These are phyloP conservation scores for Pterocarpus macrocarpus DNA, from an alignment of 306 rosid species.

Conservation along the genomic window DNA sequence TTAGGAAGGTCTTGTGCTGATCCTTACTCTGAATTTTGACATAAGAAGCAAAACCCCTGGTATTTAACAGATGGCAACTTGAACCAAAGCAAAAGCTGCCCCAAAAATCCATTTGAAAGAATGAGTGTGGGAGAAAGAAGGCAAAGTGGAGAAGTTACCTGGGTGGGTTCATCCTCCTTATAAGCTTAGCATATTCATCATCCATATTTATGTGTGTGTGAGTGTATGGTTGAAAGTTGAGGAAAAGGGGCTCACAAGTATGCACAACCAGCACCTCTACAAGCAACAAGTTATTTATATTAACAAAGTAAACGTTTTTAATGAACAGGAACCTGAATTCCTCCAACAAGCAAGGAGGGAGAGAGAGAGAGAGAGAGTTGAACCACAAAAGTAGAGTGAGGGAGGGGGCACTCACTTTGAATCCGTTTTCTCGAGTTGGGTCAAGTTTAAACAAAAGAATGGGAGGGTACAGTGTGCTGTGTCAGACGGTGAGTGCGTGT, in stretches of 20 bases:
- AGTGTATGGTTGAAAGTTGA: conserved; percentile 3
- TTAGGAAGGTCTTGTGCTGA: neutral
- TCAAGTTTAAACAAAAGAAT: conserved; percentile 8
- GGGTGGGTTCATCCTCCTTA: conserved; percentile 60
- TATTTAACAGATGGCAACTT: too few relatives aligned
- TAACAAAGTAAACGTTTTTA: neutral
- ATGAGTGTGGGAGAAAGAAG: too few relatives aligned
- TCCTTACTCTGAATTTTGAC: neutral
- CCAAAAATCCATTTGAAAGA: too few relatives aligned
- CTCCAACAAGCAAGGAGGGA: conserved; percentile 47
- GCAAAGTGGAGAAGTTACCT: conserved; percentile 34
- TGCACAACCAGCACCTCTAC: neutral
- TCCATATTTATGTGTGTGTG: conserved; percentile 43
- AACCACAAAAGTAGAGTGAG: conserved; percentile 27
- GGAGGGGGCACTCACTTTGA: conserved; percentile 28
- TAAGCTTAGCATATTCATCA: conserved; percentile 61
- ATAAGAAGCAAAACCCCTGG: neutral
- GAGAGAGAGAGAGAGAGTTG: conserved; percentile 5
- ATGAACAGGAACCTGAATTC: neutral
- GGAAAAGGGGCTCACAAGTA: neutral
- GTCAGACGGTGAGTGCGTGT: neutral
- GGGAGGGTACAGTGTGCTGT: neutral
- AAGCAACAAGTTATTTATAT: neutral
- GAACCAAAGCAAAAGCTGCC: too few relatives aligned
- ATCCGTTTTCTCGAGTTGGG: conserved; percentile 31